Base-by-base conservation (phyloP, 768 basidiomycete genomes). In the Dioszegia hungarica region DNA sequence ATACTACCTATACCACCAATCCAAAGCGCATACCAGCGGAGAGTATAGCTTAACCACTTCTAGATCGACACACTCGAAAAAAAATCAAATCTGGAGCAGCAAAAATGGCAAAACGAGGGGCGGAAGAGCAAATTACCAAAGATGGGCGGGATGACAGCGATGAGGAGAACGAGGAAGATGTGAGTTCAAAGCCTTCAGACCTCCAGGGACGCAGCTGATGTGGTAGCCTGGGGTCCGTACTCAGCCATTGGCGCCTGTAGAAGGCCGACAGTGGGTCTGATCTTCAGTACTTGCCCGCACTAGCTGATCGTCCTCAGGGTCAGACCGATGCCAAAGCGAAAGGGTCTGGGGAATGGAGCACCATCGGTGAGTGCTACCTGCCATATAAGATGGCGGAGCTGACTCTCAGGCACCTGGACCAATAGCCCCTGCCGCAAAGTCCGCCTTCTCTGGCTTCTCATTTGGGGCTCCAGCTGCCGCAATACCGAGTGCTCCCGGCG, bases 31-130 rank as follows among this genome's bases (percentile, higher is more conserved):
- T n/a, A n/a, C n/a, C n/a, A n/a, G n/a, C n/a, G n/a, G n/a, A n/a
- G n/a, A n/a, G n/a, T n/a, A n/a, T n/a, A n/a, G 34, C 17, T 36
- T 9, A 36, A 36, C 9, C 34, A 9, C 17, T 36, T 9, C 34
- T 36, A 9, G 34, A 36, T 17, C 9, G 34, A 17, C 34, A 36
- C 34, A 36, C 10, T 36, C 34, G n/a, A n/a, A n/a, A n/a, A n/a
- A n/a, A n/a, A n/a, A n/a, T n/a, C n/a, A n/a, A n/a, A n/a, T n/a
- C n/a, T n/a, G n/a, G n/a, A n/a, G n/a, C n/a, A 49, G 43, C 43
- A 34, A 63, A 45, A 14, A 75, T 75, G 74, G 70, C 70, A 8
- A 75, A 75, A 56, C 63, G 74, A 44, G 60, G 54, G 15, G 74
- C 74, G n/a, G 72, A 72, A 22, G 57, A 67, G 39, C 72, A 75